Conservation (phyloP, 257 asterid species). For the Striga asiatica region DNA sequence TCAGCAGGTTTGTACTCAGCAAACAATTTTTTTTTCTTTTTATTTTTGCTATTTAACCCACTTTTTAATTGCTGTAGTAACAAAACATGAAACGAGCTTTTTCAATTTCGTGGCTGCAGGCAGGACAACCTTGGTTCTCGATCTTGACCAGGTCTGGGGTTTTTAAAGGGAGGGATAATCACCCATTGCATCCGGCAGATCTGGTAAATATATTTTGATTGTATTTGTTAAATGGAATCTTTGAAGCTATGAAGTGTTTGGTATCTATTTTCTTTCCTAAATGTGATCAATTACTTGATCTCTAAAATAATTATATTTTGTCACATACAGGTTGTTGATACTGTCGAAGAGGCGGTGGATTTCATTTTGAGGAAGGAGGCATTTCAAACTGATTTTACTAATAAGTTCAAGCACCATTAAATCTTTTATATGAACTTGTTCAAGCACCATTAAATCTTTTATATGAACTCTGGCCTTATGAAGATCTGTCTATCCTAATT, state of each 20-base stretch:
- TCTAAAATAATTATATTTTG: neutral
- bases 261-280: neutral
- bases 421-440: too few species aligned
- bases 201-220: conserved; percentile 29
- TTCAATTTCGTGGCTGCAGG: conserved; percentile 33
- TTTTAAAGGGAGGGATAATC: conserved; percentile 61
- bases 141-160: conserved; percentile 90
- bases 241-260: neutral
- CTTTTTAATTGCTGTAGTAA: neutral
- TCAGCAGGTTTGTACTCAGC: conserved; percentile 43
- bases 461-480: too few species aligned
- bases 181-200: conserved; percentile 57
- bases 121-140: conserved; percentile 80
- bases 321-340: conserved; percentile 64
- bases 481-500: neutral
- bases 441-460: neutral
- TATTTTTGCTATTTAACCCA: conserved; percentile 1
- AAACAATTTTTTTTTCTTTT: too few species aligned
- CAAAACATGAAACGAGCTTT: neutral
- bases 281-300: neutral
- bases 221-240: neutral
- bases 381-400: conserved; percentile 17
- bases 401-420: neutral
- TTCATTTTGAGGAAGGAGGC: conserved; percentile 56
- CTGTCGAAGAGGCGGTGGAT: conserved; percentile 79